These are phyloP conservation scores for Verbascum thapsus DNA, from an alignment of 257 asterid genomes.

Conservation along the genomic window DNA sequence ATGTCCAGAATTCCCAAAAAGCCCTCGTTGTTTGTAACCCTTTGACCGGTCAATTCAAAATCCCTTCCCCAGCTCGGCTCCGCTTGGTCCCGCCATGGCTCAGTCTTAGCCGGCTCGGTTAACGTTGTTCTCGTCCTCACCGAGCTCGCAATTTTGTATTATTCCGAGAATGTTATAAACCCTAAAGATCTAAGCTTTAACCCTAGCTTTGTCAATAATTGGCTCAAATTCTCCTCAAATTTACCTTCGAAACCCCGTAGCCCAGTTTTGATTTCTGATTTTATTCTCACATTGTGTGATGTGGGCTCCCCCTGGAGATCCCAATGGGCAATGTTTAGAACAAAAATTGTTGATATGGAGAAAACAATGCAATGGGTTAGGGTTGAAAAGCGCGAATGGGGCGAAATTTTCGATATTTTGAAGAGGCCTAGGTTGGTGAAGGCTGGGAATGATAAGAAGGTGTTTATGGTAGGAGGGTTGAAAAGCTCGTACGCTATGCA, in stretches of 20 bases:
- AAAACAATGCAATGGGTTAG: conserved; percentile 73
- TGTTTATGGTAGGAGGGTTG: conserved; percentile 82
- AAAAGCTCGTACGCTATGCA: conserved; percentile 77
- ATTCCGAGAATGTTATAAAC: conserved; percentile 35
- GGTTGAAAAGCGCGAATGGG: conserved; percentile 83
- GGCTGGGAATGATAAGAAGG: conserved; percentile 57
- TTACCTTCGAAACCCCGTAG: conserved; percentile 92
- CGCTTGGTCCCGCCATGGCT: conserved; percentile 98
- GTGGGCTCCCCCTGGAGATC: conserved; percentile 97
- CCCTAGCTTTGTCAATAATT: conserved; percentile 36
- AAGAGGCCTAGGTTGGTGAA: conserved; percentile 78
- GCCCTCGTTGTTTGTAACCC: conserved; percentile 86
- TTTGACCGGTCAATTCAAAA: conserved; percentile 54
- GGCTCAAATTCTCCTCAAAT: conserved; percentile 90
- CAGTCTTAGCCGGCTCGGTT: conserved; percentile 76
- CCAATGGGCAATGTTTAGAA: conserved; percentile 87
- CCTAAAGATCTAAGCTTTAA: conserved; percentile 15
- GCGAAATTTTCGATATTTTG: conserved; percentile 82
- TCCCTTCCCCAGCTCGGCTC: conserved; percentile 94
- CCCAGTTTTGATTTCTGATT: conserved; percentile 65
- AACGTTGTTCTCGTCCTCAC: conserved; percentile 73
- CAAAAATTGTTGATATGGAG: conserved; percentile 47
- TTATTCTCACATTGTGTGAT: conserved; percentile 76
- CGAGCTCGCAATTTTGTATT: conserved; percentile 86
- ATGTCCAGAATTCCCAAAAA: conserved; percentile 50